Evolutionary conservation across 139 green algal genomes (phyloP).

Genomic region (Picochlorum sp.): DNA sequence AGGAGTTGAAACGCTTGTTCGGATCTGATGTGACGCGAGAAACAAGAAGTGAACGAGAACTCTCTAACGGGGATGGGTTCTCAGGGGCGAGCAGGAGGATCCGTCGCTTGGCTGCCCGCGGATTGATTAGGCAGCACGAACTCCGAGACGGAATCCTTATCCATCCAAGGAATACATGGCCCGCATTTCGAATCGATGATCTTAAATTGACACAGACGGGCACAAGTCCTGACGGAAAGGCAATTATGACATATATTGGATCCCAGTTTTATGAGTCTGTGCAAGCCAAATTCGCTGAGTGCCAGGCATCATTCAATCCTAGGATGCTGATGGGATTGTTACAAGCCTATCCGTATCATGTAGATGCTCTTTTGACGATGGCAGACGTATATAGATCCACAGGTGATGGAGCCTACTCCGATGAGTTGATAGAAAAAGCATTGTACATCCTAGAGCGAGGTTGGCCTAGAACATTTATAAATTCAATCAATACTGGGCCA

Average conservation of each 20-base stretch:
- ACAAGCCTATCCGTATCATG: slow-evolving; percentile 74
- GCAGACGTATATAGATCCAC: slow-evolving; percentile 68
- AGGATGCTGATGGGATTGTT: slow-evolving; percentile 58
- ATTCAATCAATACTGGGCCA: slow-evolving; percentile 24
- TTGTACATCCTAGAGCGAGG: slow-evolving; percentile 79
- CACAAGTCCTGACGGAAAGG: slow-evolving; percentile 33
- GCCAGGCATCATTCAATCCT: slow-evolving; percentile 67
- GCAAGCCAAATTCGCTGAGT: slow-evolving; percentile 27
- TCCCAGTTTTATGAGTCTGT: slow-evolving; percentile 35
- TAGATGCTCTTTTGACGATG: slow-evolving; percentile 84
- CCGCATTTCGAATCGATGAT: slow-evolving; percentile 27
- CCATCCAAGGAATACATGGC: slow-evolving; percentile 59
- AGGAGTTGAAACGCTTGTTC: slow-evolving; percentile 80
- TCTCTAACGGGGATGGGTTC: slow-evolving; percentile 3
- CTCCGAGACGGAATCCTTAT: slow-evolving; percentile 46
- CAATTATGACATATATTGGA: slow-evolving; percentile 32
- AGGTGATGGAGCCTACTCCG: slow-evolving; percentile 57
- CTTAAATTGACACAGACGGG: slow-evolving; percentile 21
- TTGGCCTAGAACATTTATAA: slow-evolving; percentile 73
- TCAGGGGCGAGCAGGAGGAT: slow-evolving; percentile 15
- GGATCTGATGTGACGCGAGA: slow-evolving; percentile 46
- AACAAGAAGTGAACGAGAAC: slow-evolving; percentile 41
- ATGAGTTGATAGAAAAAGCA: slow-evolving; percentile 60
- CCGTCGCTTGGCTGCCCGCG: slow-evolving; percentile 24
- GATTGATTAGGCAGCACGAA: slow-evolving; percentile 25